phyloP scores from a whole-genome alignment of 495 filamentous ascomycete species.

The Daldinia childiae region DNA sequence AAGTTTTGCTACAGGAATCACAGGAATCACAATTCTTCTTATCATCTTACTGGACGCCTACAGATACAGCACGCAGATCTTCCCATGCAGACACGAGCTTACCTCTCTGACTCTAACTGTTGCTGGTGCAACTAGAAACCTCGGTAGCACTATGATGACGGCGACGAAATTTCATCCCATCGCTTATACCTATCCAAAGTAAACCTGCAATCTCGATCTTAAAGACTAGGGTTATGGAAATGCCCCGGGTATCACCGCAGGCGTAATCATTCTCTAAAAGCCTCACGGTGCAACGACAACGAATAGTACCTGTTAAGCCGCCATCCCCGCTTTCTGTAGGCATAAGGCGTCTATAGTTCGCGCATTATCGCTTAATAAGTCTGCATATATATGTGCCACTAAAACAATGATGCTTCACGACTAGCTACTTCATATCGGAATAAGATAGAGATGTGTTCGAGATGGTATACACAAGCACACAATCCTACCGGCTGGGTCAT shows the following conservation, averaged over 20 bases:
- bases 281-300: not conserved
- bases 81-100: constrained; percentile 38
- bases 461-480: constrained; percentile 14
- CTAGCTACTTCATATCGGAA: constrained; percentile 26
- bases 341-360: not conserved
- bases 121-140: constrained; percentile 26
- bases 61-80: constrained; percentile 36
- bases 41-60: constrained; percentile 34
- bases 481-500: constrained; percentile 9
- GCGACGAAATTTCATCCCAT: not conserved
- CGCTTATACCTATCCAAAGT: constrained; percentile 2
- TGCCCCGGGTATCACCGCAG: constrained; percentile 16
- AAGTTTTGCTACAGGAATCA: constrained; percentile 24
- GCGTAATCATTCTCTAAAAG: constrained; percentile 1
- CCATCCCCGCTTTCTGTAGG: not conserved
- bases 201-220: constrained; percentile 30
- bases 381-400: constrained; percentile 14
- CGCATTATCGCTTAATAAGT: constrained; percentile 15
- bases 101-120: constrained; percentile 19
- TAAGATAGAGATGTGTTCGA: constrained; percentile 13
- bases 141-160: constrained; percentile 31
- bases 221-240: constrained; percentile 11
- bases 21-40: constrained; percentile 30
- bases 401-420: constrained; percentile 9
- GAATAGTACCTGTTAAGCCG: not conserved